Evolutionary conservation across 768 basidiomycete species (phyloP), one percentile per base, ranked within the genome.

Genomic region (Mycena polygramma): DNA sequence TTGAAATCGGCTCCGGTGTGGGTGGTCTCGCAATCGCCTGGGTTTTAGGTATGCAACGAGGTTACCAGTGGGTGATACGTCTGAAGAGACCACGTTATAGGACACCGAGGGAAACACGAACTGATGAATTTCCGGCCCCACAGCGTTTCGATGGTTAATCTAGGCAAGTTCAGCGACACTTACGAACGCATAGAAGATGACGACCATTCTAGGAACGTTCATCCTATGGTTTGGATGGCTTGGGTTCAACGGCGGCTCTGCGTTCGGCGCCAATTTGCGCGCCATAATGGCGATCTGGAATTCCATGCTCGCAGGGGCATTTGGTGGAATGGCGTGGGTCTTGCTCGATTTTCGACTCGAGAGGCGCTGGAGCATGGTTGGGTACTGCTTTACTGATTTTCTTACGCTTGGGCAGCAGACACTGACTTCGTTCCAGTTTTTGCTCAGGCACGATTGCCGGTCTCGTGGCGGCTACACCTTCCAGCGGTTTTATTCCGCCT

Each of bases 391-490:
- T 17, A 11, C 35, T 60, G 5, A 58, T 17, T 17, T 4, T 10
- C 37, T 52, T 15, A 19, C 19, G n/a, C 30, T 30, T 30, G 30
- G 6, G 30, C 30, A 30, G 22, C 6, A 10, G 17, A 14, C 0
- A 45, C 13, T 49, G 30, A 54, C 43, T 35, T 13, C 2, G 22
- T 2, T 57, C 4, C 30, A 69, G 95, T 37, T 93, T 98, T 80
- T 97, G 96, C 81, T 94, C 86, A n/a, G 96, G 96, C 26, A 94
- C 94, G 22, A 93, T 97, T 70, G 92, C 94, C 26, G 95, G 94
- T 52, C 86, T 95, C 57, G 95, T 96, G 60, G 94, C 93, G 43
- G 94, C 94, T 52, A 97, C 95, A 17, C 96, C 96, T 13, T 91
- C 94, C 13, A 92, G 92, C 15, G 96, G 96, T 41, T 96, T 82